Conservation (phyloP, 768 basidiomycete species). For the Crassisporium funariophilum region DNA sequence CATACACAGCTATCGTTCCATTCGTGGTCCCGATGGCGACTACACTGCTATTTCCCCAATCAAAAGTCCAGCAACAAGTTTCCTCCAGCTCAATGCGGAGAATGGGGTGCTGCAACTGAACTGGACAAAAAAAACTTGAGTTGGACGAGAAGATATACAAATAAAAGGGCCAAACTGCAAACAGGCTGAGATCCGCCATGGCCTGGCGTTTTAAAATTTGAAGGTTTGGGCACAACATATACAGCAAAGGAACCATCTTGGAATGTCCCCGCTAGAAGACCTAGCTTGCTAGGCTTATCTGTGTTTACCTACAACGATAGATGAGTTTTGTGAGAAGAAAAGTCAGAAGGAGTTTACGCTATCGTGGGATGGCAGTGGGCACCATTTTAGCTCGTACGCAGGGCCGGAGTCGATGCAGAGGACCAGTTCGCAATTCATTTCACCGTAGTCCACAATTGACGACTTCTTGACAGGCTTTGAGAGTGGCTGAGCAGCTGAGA, state of each 20-base stretch:
- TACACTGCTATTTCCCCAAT: slow-evolving; percentile 87
- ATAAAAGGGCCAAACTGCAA: slow-evolving; percentile 45
- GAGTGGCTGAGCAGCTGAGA: slow-evolving; percentile 26
- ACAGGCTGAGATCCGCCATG: slow-evolving; percentile 38
- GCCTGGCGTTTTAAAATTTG: slow-evolving; percentile 38
- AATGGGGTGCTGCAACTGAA: slow-evolving; percentile 62
- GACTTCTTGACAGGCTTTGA: slow-evolving; percentile 4
- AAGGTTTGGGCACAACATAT: slow-evolving; percentile 79
- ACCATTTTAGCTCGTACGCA: slow-evolving; percentile 87
- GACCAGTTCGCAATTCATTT: slow-evolving; percentile 80
- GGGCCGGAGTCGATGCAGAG: slow-evolving; percentile 79
- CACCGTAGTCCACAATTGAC: slow-evolving; percentile 36
- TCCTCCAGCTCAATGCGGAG: slow-evolving; percentile 77
- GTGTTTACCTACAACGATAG: slow-evolving; percentile 11
- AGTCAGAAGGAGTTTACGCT: slow-evolving; percentile 24
- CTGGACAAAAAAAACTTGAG: slow-evolving; percentile 33
- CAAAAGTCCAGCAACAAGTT: slow-evolving; percentile 75
- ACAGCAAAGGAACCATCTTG: slow-evolving; percentile 85
- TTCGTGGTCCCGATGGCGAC: slow-evolving; percentile 85
- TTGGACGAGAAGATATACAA: not conserved
- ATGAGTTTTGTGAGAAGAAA: not conserved
- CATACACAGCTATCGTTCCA: slow-evolving; percentile 47
- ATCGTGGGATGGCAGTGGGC: slow-evolving; percentile 85
- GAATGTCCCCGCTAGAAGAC: slow-evolving; percentile 82
- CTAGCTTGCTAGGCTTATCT: slow-evolving; percentile 58